Base-by-base conservation (phyloP, 2,329 filamentous ascomycete species). In the Pestalotiopsis sp. region DNA sequence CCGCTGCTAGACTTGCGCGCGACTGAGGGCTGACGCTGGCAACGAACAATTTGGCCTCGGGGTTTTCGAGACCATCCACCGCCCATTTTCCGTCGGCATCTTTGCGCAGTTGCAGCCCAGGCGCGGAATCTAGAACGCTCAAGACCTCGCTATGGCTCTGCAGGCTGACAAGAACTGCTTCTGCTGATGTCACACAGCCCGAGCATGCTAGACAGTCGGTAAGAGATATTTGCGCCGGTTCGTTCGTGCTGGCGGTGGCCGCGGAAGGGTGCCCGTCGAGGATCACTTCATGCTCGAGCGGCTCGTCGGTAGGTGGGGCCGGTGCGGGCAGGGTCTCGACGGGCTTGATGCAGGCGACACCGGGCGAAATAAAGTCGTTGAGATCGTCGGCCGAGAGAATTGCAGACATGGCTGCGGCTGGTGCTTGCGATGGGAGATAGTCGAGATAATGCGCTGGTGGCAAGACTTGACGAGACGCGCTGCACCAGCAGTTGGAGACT, bases 331-430 rank as follows among this genome's bases (percentile, higher is more conserved):
- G 88, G 2, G 94, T 97, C 81, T 99, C 96, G 78, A 99, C 88
- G 36, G 96, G 96, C 78, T 99, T 98, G 81, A 99, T 98, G 83
- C 96, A 99, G 71, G 96, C 96, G 77, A 99, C 95, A 71, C 95
- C 95, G 14, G 96, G 96, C 68, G 93, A 96, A 79, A 99, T 99
- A 84, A 99, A 99, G 86, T 99, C 96, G 85, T 99, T 99, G 70
- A 99, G 87, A 80, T 98, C 95, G 84, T 99, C 95, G 77, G 92
- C 92, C 68, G 95, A 98, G 76, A 99, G 92, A 77, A 99, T 99
- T 71, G 96, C 96, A 79, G 94, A 97, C 96, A 99, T 99, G 71
- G 80, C 85, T 73, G 36, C 39, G 31, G 52, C 31, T 62, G 59
- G 59, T 39, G 31, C 23, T 36, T 62, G 59, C 59, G 31, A 62